Evolutionary conservation across 2,329 filamentous ascomycete species (phyloP), one percentile per base, ranked within the genome.

Genomic region (Alternaria gaisen): DNA sequence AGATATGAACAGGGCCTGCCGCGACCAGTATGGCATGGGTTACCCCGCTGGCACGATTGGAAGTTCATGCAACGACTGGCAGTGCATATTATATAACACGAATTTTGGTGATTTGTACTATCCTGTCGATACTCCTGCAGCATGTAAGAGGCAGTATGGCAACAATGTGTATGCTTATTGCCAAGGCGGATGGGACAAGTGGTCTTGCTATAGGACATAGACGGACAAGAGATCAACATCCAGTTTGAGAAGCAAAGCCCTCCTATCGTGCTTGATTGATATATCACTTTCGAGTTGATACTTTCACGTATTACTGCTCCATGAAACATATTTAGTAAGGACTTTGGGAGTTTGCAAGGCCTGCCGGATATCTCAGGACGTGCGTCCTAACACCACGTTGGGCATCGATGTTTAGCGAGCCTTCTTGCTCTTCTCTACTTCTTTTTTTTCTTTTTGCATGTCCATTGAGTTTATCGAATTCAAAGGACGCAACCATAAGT

Each of bases 131-230:
- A 34, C 28, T 48, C 18, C 44, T 48, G 11, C 10, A 18, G 44
- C 30, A 34, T 48, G 44, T 22, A 34, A 1, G 18, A 16, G 9
- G 7, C 44, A 34, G 44, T 48, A 48, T 10, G 44, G 44, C 8
- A 22, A 11, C 18, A 34, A 34, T 32, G 30, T 16, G 3, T 48
- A 48, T 48, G 44, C 30, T 34, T 34, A 5, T 6, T 48, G 30
- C 9, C 28, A 34, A 34, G 44, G 44, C 6, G 44, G 18, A 34
- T 34, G 28, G 28, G 28, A 48, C n/a, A 34, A 48, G 28, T 48
- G 44, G 44, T 34, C 44, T 48, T 48, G 30, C 18, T 34, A 48
- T 48, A 48, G 44, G 20, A 14, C 32, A 26, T 52, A 36, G 42
- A 44, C 32, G 32, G 14, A 36, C 32, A 36, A 16, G 32, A 36